Percentiles rank a stretch among this genome's conserved stretches.
Conservation (phyloP, 306 rosid species). For the Cucumis hystrix region DNA sequence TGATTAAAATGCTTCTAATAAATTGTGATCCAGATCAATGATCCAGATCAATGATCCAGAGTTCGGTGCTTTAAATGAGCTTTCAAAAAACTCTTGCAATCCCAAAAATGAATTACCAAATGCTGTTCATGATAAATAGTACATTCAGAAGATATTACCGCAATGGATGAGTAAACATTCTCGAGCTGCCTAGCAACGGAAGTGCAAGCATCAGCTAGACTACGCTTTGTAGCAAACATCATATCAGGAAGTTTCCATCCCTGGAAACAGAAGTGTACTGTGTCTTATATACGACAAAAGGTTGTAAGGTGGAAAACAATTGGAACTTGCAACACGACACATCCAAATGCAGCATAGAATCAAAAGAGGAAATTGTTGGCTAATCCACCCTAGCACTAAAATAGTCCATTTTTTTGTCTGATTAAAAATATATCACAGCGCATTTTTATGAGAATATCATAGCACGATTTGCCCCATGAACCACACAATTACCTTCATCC, state of each 20-base stretch:
- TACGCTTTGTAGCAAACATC: constrained; percentile 91
- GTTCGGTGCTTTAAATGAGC: background rate
- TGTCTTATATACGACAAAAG: background rate
- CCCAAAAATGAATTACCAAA: background rate
- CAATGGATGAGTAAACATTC: constrained; percentile 52
- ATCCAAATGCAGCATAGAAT: background rate
- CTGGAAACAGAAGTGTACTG: constrained; percentile 30
- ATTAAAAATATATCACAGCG: no score
- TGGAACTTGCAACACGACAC: background rate
- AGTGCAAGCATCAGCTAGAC: constrained; percentile 71
- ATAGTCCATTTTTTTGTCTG: background rate
- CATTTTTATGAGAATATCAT: background rate
- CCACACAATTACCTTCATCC: constrained; percentile 76
- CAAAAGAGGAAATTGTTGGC: background rate
- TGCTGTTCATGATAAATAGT: background rate
- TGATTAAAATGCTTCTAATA: background rate
- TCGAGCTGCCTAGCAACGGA: constrained; percentile 66
- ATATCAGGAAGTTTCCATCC: constrained; percentile 92
- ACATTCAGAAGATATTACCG: constrained; percentile 24
- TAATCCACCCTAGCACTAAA: background rate
- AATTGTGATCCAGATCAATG: background rate
- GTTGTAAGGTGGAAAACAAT: background rate
- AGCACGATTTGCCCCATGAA: background rate
- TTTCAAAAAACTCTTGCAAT: background rate
- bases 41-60: background rate